Evolutionary conservation across 2,329 filamentous ascomycete species (phyloP), one percentile per base, ranked within the genome.

Genomic region (Pseudogymnoascus sp.): DNA sequence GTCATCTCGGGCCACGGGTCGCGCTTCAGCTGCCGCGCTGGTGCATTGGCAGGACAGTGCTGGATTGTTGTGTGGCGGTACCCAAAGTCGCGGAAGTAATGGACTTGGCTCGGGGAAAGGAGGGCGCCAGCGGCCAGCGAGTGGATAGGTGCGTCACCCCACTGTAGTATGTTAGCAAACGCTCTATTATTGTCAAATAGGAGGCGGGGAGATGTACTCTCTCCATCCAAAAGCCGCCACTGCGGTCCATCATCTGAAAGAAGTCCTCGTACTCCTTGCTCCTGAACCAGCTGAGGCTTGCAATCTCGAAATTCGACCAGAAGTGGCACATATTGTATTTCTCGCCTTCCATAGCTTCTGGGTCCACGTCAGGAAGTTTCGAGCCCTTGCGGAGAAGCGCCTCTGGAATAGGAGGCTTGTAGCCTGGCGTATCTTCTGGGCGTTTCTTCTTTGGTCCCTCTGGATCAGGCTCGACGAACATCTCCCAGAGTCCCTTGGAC

Each of bases 281-380:
- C 68, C 94, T 86, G 83, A 97, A 97, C 86, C 92, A 99, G 77
- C 90, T 88, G 64, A 99, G 83, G 63, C 87, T 86, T 12, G 94
- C 94, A 77, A 99, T 99, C 76, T 99, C 94, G 68, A 99, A 99
- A 75, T 99, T 99, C 74, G 92, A 96, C 94, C 94, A 99, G 80
- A 97, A 99, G 79, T 99, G 94, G 74, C 94, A 99, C 94, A 99
- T 99, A 78, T 99, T 99, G 81, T 99, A 99, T 69, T 87, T 90
- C 74, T 99, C 94, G 65, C 92, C 91, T 73, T 97, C 93, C 94
- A 99, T 99, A 41, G 87, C 84, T 71, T 97, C 92, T 0, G 88
- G 86, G 70, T 97, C 91, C 61, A 97, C 89, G 41, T 94, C 86
- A 30, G 88, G 86, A n/a, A 91, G 77, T 35, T 82, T 82, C 65